A percentile compares a stretch with the other conserved stretches of the same genome.
Evolutionary conservation across 192 early-diverging fungal species (phyloP).

Genomic region (Helicostylum pulchrum): DNA sequence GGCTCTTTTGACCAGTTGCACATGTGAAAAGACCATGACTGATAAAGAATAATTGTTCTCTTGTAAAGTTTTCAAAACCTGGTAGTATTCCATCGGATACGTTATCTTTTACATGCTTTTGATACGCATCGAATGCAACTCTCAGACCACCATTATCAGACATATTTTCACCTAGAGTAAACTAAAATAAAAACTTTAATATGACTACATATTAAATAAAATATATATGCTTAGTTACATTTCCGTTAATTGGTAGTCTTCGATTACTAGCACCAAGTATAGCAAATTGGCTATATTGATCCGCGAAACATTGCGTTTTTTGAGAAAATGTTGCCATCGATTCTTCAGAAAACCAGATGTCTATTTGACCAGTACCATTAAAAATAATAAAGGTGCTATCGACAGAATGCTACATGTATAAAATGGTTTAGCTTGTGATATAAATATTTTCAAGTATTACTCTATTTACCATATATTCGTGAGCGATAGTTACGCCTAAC

Average conservation of each 20-base stretch:
- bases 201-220: neutral
- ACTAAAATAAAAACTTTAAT: constrained; percentile 7
- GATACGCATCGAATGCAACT: constrained; percentile 45
- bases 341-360: constrained; percentile 40
- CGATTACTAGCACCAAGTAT: constrained; percentile 41
- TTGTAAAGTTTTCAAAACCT: constrained; percentile 44
- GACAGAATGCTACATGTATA: constrained; percentile 54
- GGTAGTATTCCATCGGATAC: constrained; percentile 33
- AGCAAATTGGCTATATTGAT: constrained; percentile 59
- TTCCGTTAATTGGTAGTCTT: constrained; percentile 47
- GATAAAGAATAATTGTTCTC: constrained; percentile 63
- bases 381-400: constrained; percentile 53
- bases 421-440: neutral
- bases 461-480: constrained; percentile 51
- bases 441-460: no score
- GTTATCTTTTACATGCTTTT: constrained; percentile 24
- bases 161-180: constrained; percentile 60
- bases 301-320: constrained; percentile 58
- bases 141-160: constrained; percentile 65
- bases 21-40: constrained; percentile 63
- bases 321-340: constrained; percentile 40
- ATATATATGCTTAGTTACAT: constrained; percentile 4
- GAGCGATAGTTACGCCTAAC: constrained; percentile 65
- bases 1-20: constrained; percentile 30
- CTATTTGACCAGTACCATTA: constrained; percentile 48